A percentile compares a stretch with the other conserved stretches of the same genome.
Conservation (phyloP, 2,329 filamentous ascomycete genomes). For the Trichoderma hamatum region DNA sequence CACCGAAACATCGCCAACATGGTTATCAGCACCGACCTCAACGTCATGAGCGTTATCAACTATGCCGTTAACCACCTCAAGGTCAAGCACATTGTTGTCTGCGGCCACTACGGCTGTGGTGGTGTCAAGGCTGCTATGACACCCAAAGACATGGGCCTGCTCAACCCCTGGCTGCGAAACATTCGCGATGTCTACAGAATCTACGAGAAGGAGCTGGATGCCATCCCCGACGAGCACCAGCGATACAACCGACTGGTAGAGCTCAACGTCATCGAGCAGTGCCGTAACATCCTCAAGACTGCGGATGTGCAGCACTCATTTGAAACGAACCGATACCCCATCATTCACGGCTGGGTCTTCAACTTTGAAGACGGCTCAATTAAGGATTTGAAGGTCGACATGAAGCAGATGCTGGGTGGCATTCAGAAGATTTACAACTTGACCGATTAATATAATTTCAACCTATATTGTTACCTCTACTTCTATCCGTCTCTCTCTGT, state of each 20-base stretch:
- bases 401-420: slow-evolving; percentile 56
- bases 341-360: slow-evolving; percentile 77
- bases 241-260: slow-evolving; percentile 75
- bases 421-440: slow-evolving; percentile 69
- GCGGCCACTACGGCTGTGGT: slow-evolving; percentile 78
- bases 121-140: slow-evolving; percentile 77
- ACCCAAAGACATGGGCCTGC: slow-evolving; percentile 67
- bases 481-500: background rate
- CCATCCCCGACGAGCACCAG: slow-evolving; percentile 59
- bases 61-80: slow-evolving; percentile 81
- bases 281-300: slow-evolving; percentile 79
- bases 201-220: slow-evolving; percentile 70
- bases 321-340: slow-evolving; percentile 63
- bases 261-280: slow-evolving; percentile 79
- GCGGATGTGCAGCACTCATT: slow-evolving; percentile 75
- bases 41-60: slow-evolving; percentile 79
- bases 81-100: slow-evolving; percentile 80
- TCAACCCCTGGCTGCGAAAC: slow-evolving; percentile 75
- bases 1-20: slow-evolving; percentile 67
- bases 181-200: slow-evolving; percentile 75
- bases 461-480: background rate
- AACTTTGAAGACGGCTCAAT: slow-evolving; percentile 68
- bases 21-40: slow-evolving; percentile 70
- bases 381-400: slow-evolving; percentile 66
- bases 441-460: slow-evolving; percentile 36